phyloP scores from a whole-genome alignment of 441 rosid species.

The Eruca vesicaria region DNA sequence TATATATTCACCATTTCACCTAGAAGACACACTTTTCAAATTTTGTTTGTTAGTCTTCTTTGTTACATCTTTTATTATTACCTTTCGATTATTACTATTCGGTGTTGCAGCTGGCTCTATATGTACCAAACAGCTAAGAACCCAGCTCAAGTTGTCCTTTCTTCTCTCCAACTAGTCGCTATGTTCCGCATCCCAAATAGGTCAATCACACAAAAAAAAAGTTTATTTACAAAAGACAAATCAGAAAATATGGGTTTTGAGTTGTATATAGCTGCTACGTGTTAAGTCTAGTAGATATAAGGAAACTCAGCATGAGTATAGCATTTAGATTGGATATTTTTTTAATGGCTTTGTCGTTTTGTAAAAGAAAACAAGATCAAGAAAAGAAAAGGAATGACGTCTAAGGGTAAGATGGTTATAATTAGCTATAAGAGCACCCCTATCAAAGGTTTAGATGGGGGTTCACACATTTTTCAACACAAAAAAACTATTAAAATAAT shows the following conservation, averaged over 20 bases:
- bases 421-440: conserved; percentile 5
- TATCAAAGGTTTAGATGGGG: too few species aligned
- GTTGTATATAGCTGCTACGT: not conserved
- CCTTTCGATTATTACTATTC: conserved; percentile 5
- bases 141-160: conserved; percentile 24
- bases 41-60: not conserved
- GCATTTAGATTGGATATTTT: not conserved
- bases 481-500: too few species aligned
- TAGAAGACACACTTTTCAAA: not conserved
- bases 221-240: not conserved
- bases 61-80: not conserved
- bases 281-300: not conserved
- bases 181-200: conserved; percentile 19
- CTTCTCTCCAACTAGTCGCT: conserved; percentile 18
- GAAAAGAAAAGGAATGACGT: not conserved
- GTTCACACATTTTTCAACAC: too few species aligned
- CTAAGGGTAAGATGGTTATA: not conserved
- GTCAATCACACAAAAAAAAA: not conserved
- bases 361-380: conserved; percentile 5
- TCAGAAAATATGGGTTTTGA: not conserved
- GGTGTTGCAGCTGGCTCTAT: conserved; percentile 9
- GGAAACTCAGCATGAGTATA: conserved; percentile 9
- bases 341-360: not conserved
- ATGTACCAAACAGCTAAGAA: conserved; percentile 32
- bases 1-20: conserved; percentile 1